phyloP scores from a whole-genome alignment of 352 stramenopile species.

The Stramenopiles sp. region DNA sequence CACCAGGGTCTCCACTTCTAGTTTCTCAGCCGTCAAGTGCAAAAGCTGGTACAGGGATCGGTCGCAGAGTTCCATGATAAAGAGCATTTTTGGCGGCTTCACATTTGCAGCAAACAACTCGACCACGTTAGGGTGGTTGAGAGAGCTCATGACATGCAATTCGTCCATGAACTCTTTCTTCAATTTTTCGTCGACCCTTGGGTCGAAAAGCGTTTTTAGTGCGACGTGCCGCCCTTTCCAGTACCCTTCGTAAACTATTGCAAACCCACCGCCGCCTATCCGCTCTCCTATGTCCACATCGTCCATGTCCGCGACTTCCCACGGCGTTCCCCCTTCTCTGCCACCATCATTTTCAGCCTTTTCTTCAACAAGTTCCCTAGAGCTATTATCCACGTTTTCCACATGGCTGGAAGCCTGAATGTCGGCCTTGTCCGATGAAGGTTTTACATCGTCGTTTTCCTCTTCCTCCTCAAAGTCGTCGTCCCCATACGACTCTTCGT shows the following conservation, averaged over 20 bases:
- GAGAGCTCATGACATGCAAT: conserved; percentile 58
- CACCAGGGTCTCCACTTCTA: conserved; percentile 18
- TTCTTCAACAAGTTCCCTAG: not conserved
- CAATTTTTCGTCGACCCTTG: conserved; percentile 46
- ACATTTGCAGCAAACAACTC: conserved; percentile 34
- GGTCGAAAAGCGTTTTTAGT: conserved; percentile 68
- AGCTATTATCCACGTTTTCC: not conserved
- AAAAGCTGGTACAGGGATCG: conserved; percentile 36
- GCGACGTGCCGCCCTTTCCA: conserved; percentile 45
- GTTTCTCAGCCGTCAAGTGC: conserved; percentile 23
- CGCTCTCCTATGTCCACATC: conserved; percentile 52
- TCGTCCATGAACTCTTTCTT: conserved; percentile 78
- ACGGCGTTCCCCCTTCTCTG: conserved; percentile 18
- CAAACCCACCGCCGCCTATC: conserved; percentile 64
- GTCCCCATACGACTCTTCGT: not conserved
- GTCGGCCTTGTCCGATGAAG: not conserved
- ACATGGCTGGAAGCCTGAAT: not conserved
- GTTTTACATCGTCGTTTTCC: not conserved
- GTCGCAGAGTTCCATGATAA: conserved; percentile 45
- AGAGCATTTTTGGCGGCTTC: conserved; percentile 35
- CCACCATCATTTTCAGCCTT: not conserved
- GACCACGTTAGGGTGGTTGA: conserved; percentile 40
- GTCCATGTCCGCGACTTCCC: conserved; percentile 48
- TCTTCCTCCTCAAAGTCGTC: not conserved
- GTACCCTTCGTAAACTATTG: conserved; percentile 56